Percentiles rank a stretch among this genome's conserved stretches.
Conservation (phyloP, 2,329 filamentous ascomycete genomes). For the Xylaria hypoxylon region DNA sequence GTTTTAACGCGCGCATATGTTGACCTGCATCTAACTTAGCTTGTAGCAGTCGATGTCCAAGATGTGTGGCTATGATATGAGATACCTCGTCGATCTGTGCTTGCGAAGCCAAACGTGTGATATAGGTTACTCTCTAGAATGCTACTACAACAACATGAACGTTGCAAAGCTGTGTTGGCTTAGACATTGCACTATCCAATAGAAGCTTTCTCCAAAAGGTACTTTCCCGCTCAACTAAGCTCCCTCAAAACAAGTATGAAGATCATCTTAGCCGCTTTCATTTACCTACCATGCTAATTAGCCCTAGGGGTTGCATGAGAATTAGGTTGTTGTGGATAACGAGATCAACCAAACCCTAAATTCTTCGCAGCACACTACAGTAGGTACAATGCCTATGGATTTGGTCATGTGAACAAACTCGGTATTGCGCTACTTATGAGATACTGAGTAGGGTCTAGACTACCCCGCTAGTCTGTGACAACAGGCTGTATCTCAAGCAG, state of each 20-base stretch:
- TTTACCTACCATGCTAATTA: slow-evolving; percentile 16
- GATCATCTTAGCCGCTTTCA: slow-evolving; percentile 16
- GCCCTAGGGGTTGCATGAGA: neutral
- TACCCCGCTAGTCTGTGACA: neutral
- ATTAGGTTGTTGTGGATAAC: slow-evolving; percentile 16
- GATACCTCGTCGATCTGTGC: neutral
- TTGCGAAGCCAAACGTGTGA: slow-evolving; percentile 4
- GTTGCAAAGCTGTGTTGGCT: slow-evolving; percentile 1
- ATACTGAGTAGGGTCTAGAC: no score
- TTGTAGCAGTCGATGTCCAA: neutral
- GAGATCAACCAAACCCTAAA: slow-evolving; percentile 3
- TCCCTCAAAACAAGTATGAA: neutral
- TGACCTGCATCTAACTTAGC: neutral
- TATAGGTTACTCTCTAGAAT: slow-evolving; percentile 4
- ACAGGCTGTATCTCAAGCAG: neutral
- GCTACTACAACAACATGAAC: neutral
- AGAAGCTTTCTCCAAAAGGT: slow-evolving; percentile 5
- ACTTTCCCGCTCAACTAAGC: slow-evolving; percentile 11
- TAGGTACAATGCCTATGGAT: neutral
- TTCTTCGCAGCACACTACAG: neutral
- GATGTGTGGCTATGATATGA: neutral
- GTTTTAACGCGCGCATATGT: no score
- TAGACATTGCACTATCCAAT: neutral
- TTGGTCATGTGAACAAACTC: slow-evolving; percentile 14
- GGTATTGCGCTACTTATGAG: slow-evolving; percentile 1